Evolutionary conservation across 164 flowering plant genomes (phyloP).

Genomic region (Annona squamosa): DNA sequence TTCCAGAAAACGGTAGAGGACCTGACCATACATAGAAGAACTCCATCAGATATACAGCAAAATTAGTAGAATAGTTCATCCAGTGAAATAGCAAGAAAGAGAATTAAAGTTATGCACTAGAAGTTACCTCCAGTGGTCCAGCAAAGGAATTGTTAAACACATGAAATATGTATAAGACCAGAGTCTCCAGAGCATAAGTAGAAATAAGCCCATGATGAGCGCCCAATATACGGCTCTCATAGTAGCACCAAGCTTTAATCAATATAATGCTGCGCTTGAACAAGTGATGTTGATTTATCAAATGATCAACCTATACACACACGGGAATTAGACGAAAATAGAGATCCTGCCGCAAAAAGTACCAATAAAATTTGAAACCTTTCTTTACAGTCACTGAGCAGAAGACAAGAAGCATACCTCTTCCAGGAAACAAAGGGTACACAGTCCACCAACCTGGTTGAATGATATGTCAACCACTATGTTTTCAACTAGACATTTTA

Average conservation of each 20-base stretch:
- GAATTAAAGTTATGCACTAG: background rate
- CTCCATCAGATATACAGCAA: background rate
- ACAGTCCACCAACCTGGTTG: conserved; percentile 93
- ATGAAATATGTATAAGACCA: conserved; percentile 96
- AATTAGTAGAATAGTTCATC: background rate
- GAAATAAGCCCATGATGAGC: conserved; percentile 99
- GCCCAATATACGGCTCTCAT: conserved; percentile 96
- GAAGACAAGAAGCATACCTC: conserved; percentile 45
- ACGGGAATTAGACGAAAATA: background rate
- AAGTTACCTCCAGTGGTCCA: conserved; percentile 90
- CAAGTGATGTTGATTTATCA: conserved; percentile 72
- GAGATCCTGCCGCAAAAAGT: background rate
- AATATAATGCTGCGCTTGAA: conserved; percentile 95
- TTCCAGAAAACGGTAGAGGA: conserved; percentile 88
- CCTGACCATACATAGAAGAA: conserved; percentile 34
- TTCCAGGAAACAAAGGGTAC: conserved; percentile 97
- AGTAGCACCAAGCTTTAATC: conserved; percentile 99
- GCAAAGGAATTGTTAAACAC: conserved; percentile 82
- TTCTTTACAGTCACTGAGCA: background rate
- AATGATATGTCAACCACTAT: conserved; percentile 98
- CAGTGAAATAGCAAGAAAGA: background rate
- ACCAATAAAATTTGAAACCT: background rate
- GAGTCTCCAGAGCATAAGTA: conserved; percentile 92
- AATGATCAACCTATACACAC: conserved; percentile 71
- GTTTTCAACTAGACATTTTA: conserved; percentile 96